Evolutionary conservation across 371 early-diverging fungal species (phyloP).

Genomic region (Umbelopsis sp.): DNA sequence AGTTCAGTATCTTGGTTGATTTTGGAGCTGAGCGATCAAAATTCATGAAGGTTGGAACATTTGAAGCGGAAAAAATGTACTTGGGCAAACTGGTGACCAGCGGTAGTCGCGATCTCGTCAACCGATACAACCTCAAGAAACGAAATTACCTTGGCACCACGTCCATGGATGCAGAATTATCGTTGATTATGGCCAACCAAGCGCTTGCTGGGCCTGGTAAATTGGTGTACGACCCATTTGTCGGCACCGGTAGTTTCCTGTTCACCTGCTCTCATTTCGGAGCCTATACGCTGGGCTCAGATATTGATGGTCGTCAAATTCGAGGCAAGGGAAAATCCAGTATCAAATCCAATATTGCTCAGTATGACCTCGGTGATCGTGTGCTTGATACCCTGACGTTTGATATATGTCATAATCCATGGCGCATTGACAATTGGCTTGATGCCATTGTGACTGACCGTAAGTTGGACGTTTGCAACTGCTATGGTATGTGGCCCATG

Average conservation of each 20-base stretch:
- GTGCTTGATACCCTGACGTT: constrained; percentile 85
- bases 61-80: constrained; percentile 11
- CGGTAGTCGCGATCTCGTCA: constrained; percentile 76
- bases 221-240: constrained; percentile 96
- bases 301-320: constrained; percentile 97
- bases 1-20: constrained; percentile 82
- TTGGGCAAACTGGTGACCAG: constrained; percentile 48
- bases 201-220: constrained; percentile 80
- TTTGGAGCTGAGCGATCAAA: constrained; percentile 45
- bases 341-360: constrained; percentile 74
- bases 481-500: not conserved
- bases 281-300: constrained; percentile 89
- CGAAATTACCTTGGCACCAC: constrained; percentile 94
- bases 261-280: constrained; percentile 94
- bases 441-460: constrained; percentile 79
- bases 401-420: constrained; percentile 91
- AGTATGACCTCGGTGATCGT: constrained; percentile 75
- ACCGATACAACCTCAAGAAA: constrained; percentile 89
- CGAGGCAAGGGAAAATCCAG: constrained; percentile 76
- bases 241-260: constrained; percentile 94
- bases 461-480: constrained; percentile 17
- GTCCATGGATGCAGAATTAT: constrained; percentile 97
- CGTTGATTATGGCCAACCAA: constrained; percentile 95
- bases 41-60: not conserved
- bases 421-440: constrained; percentile 73